Conservation (phyloP, 2,329 filamentous ascomycete genomes). For the Rhynchosporium secalis region DNA sequence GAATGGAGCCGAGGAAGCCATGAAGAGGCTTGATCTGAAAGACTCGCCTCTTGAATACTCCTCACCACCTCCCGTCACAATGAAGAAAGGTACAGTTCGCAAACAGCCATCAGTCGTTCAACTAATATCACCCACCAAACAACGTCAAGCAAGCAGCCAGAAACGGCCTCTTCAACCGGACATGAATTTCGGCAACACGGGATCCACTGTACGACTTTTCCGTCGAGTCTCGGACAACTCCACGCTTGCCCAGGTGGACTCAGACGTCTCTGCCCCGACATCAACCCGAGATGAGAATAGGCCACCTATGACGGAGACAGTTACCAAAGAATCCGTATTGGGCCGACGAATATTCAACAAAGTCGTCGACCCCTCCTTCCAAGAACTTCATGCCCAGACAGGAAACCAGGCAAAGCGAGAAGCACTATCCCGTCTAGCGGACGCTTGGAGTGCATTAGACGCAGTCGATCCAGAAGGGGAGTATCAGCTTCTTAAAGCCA, state of each 20-base stretch:
- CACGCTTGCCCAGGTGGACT: constrained; percentile 33
- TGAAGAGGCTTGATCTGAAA: constrained; percentile 61
- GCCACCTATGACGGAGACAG: constrained; percentile 56
- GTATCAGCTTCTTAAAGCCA: constrained; percentile 77
- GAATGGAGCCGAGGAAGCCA: constrained; percentile 53
- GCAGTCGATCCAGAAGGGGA: constrained; percentile 87
- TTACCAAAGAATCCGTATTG: constrained; percentile 78
- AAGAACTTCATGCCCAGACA: constrained; percentile 84
- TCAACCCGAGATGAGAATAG: constrained; percentile 61
- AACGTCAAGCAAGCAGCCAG: constrained; percentile 34
- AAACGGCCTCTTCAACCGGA: constrained; percentile 85
- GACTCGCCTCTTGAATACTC: constrained; percentile 59
- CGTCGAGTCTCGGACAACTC: constrained; percentile 77
- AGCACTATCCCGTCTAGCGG: constrained; percentile 77
- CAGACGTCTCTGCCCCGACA: constrained; percentile 26
- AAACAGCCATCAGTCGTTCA: constrained; percentile 42
- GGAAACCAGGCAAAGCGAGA: constrained; percentile 71
- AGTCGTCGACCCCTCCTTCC: constrained; percentile 77
- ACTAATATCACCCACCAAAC: constrained; percentile 37
- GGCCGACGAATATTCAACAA: constrained; percentile 81
- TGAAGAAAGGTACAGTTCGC: constrained; percentile 58
- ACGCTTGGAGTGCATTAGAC: constrained; percentile 83
- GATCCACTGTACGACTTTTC: constrained; percentile 89
- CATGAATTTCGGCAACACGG: constrained; percentile 90
- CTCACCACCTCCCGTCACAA: constrained; percentile 55